Evolutionary conservation across 1,284 basidiomycete genomes (phyloP).

Genomic region (Ustilago esculenta): DNA sequence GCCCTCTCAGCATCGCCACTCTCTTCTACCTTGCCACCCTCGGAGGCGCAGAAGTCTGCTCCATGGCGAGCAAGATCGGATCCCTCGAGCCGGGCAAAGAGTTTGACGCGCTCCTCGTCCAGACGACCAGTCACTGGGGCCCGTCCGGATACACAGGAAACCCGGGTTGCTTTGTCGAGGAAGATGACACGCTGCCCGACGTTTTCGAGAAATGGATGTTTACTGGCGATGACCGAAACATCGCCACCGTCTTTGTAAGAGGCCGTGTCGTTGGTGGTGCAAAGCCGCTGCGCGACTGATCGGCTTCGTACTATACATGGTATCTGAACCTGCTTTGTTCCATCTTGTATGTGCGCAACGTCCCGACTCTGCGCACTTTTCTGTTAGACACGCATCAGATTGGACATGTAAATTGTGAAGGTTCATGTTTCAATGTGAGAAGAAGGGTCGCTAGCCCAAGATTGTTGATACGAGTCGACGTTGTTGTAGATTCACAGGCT

Average conservation of each 20-base stretch:
- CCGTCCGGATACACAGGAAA: slow-evolving; percentile 69
- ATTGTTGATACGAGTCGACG: too few species aligned
- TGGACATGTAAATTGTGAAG: too few species aligned
- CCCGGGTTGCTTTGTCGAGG: slow-evolving; percentile 73
- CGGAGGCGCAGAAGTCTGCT: slow-evolving; percentile 87
- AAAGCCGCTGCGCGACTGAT: slow-evolving; percentile 34
- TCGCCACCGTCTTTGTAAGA: slow-evolving; percentile 83
- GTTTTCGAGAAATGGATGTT: slow-evolving; percentile 64
- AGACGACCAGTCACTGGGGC: slow-evolving; percentile 70
- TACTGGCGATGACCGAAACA: slow-evolving; percentile 82
- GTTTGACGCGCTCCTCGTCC: slow-evolving; percentile 86
- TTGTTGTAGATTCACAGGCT: too few species aligned
- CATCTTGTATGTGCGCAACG: background rate
- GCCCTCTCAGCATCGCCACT: slow-evolving; percentile 78
- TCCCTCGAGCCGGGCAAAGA: slow-evolving; percentile 82
- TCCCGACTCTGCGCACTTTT: background rate
- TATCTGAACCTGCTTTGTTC: too few species aligned
- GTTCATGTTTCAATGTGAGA: too few species aligned
- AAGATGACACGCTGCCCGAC: slow-evolving; percentile 67
- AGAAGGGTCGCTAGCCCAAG: too few species aligned
- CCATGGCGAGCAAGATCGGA: slow-evolving; percentile 77
- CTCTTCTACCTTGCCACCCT: slow-evolving; percentile 89
- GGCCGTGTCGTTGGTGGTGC: slow-evolving; percentile 80
- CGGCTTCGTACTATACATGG: too few species aligned
- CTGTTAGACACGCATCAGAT: too few species aligned